phyloP scores from a whole-genome alignment of 1,139 yeast species.

The Debaryomycetaceae sp. region DNA sequence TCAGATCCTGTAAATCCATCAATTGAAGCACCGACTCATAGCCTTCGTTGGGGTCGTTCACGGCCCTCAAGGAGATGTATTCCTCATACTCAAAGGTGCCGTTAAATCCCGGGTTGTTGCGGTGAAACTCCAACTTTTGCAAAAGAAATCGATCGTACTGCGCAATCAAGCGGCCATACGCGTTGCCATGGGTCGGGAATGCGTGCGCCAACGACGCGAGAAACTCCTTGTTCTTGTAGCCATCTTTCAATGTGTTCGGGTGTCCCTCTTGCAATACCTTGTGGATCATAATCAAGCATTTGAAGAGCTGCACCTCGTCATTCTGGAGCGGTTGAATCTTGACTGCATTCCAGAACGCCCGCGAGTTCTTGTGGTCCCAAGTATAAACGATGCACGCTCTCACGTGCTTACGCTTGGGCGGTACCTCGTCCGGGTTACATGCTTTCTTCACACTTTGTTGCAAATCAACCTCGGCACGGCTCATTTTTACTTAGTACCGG shows the following conservation, averaged over 20 bases:
- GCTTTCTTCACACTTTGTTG: conserved; percentile 80
- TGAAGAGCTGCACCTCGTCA: conserved; percentile 81
- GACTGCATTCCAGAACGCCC: conserved; percentile 82
- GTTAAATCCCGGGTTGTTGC: conserved; percentile 81
- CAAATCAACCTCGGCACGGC: conserved; percentile 55
- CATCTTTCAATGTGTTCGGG: conserved; percentile 78
- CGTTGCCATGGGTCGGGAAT: conserved; percentile 38
- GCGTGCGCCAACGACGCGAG: conserved; percentile 38
- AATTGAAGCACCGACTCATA: conserved; percentile 84
- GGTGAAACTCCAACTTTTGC: conserved; percentile 77
- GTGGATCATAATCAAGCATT: conserved; percentile 83
- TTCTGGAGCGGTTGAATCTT: conserved; percentile 76
- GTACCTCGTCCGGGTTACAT: conserved; percentile 78
- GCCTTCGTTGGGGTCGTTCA: conserved; percentile 93
- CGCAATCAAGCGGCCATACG: conserved; percentile 70
- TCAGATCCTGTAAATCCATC: conserved; percentile 80
- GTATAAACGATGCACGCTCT: conserved; percentile 91
- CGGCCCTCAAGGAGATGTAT: conserved; percentile 80
- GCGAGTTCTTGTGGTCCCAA: conserved; percentile 90
- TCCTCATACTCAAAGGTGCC: conserved; percentile 97
- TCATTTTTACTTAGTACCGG: too few relatives aligned
- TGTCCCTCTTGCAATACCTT: conserved; percentile 98
- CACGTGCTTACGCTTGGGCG: conserved; percentile 95
- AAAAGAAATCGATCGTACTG: conserved; percentile 73
- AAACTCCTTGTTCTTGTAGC: conserved; percentile 60